Conservation (phyloP, 768 basidiomycete genomes). For the Naganishia vishniacii region DNA sequence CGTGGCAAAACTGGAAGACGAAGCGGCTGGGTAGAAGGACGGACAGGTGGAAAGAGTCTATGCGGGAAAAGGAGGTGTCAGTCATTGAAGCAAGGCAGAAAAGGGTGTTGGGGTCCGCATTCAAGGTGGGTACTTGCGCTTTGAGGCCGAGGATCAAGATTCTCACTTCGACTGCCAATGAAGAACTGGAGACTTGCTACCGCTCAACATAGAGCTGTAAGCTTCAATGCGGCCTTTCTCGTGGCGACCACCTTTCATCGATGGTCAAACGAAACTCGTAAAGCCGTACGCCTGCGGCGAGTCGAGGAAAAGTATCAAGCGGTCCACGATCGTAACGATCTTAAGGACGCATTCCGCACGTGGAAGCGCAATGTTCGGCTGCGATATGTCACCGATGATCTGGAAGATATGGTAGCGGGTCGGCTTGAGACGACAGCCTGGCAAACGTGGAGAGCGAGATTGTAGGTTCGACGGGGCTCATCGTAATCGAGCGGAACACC, state of each 20-base stretch:
- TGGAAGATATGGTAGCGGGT: slow-evolving; percentile 1
- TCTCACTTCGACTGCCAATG: neutral
- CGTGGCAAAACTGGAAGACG: slow-evolving; percentile 9
- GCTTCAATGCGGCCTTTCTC: slow-evolving; percentile 17
- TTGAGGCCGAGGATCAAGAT: neutral
- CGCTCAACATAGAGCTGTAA: slow-evolving; percentile 11
- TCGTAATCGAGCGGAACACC: no score
- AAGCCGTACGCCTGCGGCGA: slow-evolving; percentile 1
- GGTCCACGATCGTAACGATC: neutral
- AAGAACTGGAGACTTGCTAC: slow-evolving; percentile 15
- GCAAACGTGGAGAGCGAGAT: neutral
- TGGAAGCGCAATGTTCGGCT: slow-evolving; percentile 10
- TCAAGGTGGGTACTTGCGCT: neutral
- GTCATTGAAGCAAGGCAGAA: slow-evolving; percentile 1
- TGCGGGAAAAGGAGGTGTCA: slow-evolving; percentile 11
- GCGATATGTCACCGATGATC: neutral
- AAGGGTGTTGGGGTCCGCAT: slow-evolving; percentile 1
- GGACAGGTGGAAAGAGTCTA: slow-evolving; percentile 16
- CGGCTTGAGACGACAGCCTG: neutral
- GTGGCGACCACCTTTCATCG: slow-evolving; percentile 9
- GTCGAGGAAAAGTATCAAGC: slow-evolving; percentile 9
- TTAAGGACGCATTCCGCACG: neutral
- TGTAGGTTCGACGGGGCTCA: neutral
- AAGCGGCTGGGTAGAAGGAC: slow-evolving; percentile 15
- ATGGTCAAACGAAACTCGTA: neutral